Percentiles rank a stretch among this genome's conserved stretches.
Conservation (phyloP, 164 flowering plant genomes). For the Vitis labrusca region DNA sequence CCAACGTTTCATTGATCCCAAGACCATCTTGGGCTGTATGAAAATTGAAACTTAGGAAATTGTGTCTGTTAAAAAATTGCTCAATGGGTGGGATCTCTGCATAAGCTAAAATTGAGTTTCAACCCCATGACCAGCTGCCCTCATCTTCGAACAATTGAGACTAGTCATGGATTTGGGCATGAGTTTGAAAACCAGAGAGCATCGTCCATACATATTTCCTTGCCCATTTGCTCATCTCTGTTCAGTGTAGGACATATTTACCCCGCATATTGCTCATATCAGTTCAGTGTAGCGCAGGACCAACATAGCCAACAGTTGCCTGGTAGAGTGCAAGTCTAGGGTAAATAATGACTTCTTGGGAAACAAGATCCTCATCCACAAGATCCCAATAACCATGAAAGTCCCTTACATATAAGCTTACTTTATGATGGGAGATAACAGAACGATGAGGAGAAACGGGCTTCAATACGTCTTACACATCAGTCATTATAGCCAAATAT, state of each 20-base stretch:
- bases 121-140: constrained; percentile 93
- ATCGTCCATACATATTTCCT: constrained; percentile 72
- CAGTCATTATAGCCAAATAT: too few species aligned
- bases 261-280: too few species aligned
- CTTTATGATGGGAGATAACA: constrained; percentile 20
- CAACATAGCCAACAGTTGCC: constrained; percentile 91
- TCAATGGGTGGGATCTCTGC: constrained; percentile 86
- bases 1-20: too few species aligned
- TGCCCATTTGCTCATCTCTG: constrained; percentile 57
- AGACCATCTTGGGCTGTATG: constrained; percentile 71
- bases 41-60: constrained; percentile 53
- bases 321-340: constrained; percentile 95
- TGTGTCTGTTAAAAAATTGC: constrained; percentile 60
- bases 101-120: constrained; percentile 97
- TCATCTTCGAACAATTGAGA: constrained; percentile 90
- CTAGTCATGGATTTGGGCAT: constrained; percentile 93
- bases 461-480: too few species aligned
- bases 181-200: constrained; percentile 83
- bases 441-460: too few species aligned
- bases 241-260: background rate
- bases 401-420: constrained; percentile 79
- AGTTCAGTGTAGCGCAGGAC: constrained; percentile 61
- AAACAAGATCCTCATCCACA: constrained; percentile 88
- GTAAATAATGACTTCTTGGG: constrained; percentile 84
- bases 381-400: constrained; percentile 80